Conservation (phyloP, 2,329 filamentous ascomycete genomes). For the Fusarium tricinctum region DNA sequence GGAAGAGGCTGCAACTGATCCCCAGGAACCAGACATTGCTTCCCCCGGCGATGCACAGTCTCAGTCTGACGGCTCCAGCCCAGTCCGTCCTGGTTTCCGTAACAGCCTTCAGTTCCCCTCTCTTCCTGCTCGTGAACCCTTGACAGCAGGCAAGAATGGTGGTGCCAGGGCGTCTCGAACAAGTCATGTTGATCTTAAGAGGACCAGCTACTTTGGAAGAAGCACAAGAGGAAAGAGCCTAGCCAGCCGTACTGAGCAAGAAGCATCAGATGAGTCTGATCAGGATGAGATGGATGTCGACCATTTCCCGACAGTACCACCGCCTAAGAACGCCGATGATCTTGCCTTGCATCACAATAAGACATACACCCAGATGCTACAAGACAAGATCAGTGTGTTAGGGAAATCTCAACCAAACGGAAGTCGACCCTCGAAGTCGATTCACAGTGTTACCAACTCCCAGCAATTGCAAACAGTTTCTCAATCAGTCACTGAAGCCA, state of each 20-base stretch:
- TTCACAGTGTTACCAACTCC: slow-evolving; percentile 55
- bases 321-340: slow-evolving; percentile 61
- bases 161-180: slow-evolving; percentile 79
- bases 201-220: slow-evolving; percentile 80
- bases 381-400: slow-evolving; percentile 88
- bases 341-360: slow-evolving; percentile 74
- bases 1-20: slow-evolving; percentile 30
- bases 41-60: slow-evolving; percentile 66
- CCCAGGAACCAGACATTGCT: slow-evolving; percentile 23
- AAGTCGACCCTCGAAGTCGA: slow-evolving; percentile 63
- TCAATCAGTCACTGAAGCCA: slow-evolving; percentile 50
- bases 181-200: slow-evolving; percentile 81
- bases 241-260: slow-evolving; percentile 63
- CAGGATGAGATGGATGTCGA: slow-evolving; percentile 68
- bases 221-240: slow-evolving; percentile 81
- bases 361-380: slow-evolving; percentile 91
- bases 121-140: slow-evolving; percentile 88
- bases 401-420: slow-evolving; percentile 69
- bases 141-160: slow-evolving; percentile 86
- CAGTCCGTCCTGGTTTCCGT: slow-evolving; percentile 80
- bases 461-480: slow-evolving; percentile 50
- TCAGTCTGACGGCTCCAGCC: slow-evolving; percentile 79
- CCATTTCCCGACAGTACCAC: slow-evolving; percentile 56
- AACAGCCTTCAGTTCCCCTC: slow-evolving; percentile 97
- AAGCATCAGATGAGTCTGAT: slow-evolving; percentile 61